Base-by-base conservation (phyloP, 257 asterid genomes). In the Marsdenia floribunda region DNA sequence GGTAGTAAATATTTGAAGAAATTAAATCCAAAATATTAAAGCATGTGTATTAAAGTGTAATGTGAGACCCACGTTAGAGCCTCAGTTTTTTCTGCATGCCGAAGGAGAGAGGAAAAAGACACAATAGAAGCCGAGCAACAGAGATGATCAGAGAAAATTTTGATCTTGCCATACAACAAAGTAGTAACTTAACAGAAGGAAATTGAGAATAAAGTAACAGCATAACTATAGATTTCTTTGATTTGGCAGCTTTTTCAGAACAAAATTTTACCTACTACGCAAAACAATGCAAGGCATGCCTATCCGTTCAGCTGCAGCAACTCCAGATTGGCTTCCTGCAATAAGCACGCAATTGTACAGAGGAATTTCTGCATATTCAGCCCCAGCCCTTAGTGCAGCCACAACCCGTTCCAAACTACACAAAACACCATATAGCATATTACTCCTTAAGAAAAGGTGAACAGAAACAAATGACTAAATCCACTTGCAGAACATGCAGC, bases 271-370 rank as follows among this genome's bases (percentile, higher is more conserved):
- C 98, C 98, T 90, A 96, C 96, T 87, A 49, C 96, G 88, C n/a
- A 93, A 89, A 79, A 88, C 96, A 73, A 93, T 85, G 73, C 90
- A 86, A 76, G 91, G 92, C 96, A 91, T 90, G 85, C 93, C 84
- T 47, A 91, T 88, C 60, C 91, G 87, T 88, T 89, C 92, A 6
- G 98, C 97, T 38, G 91, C 97, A 78, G 87, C 84, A 66, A 84
- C 90, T 79, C 97, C 97, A 44, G 86, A 68, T 81, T 83, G 96
- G 87, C 96, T 87, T 87, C 97, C 99, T 35, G 98, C 87, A 78
- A 94, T 82, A 72, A 92, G 88, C 77, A 94, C 84, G 69, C 99
- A 94, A 33, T 82, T 82, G 79, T 68, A 0, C 67, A 84, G 72
- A 3, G 97, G 90, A 26, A 89, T 83, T 37, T 87, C 86, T 24